Evolutionary conservation across 768 basidiomycete species (phyloP).

Genomic region (Leccinum disarticulatum): DNA sequence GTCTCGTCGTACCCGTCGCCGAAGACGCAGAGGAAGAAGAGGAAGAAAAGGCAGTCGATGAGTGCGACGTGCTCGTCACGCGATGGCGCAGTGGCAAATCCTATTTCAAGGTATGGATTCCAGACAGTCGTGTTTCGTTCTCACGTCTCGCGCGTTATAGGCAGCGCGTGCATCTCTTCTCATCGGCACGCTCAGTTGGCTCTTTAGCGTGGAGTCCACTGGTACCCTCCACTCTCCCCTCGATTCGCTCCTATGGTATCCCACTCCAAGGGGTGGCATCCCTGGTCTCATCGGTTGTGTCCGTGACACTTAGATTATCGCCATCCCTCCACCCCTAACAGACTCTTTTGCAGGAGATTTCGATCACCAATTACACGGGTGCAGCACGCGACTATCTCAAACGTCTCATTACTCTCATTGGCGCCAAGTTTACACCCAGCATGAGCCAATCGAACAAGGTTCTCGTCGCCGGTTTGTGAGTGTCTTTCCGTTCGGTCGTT

Average conservation of each 20-base stretch:
- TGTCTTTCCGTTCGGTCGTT: slow-evolving; percentile 7
- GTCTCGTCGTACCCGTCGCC: slow-evolving; percentile 51
- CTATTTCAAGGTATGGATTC: slow-evolving; percentile 60
- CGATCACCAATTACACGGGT: slow-evolving; percentile 88
- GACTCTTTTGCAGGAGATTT: slow-evolving; percentile 56
- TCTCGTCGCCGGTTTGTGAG: slow-evolving; percentile 83
- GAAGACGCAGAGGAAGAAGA: slow-evolving; percentile 39
- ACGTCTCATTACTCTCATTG: slow-evolving; percentile 73
- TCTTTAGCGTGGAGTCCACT: slow-evolving; percentile 73
- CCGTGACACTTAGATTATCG: slow-evolving; percentile 24
- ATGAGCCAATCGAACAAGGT: slow-evolving; percentile 78
- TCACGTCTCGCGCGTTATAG: slow-evolving; percentile 34
- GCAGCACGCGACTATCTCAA: slow-evolving; percentile 86
- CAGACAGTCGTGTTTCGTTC: neutral
- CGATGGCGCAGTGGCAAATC: slow-evolving; percentile 65
- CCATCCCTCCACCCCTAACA: neutral
- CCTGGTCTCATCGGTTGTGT: slow-evolving; percentile 63
- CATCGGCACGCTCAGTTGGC: slow-evolving; percentile 80
- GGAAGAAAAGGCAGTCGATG: slow-evolving; percentile 36
- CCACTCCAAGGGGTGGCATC: slow-evolving; percentile 62
- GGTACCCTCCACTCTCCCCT: slow-evolving; percentile 61
- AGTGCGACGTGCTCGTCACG: slow-evolving; percentile 76
- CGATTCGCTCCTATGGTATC: slow-evolving; percentile 83
- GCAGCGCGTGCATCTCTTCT: slow-evolving; percentile 45
- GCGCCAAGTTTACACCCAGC: slow-evolving; percentile 77